phyloP scores from a whole-genome alignment of 768 basidiomycete genomes.

The Boletus patriciae region DNA sequence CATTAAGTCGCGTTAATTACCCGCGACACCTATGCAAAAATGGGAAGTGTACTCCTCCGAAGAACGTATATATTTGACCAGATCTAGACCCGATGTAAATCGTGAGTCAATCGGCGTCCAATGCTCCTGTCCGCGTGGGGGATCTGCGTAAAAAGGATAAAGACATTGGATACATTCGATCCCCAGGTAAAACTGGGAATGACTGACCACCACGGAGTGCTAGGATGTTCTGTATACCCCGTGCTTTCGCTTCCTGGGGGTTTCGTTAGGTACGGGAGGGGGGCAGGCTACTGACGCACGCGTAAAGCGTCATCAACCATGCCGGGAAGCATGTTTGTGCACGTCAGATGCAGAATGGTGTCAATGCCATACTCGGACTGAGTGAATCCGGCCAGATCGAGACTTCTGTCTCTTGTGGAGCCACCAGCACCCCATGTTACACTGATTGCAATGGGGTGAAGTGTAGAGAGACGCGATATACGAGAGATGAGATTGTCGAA shows the following conservation, averaged over 20 bases:
- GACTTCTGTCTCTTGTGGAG: constrained; percentile 79
- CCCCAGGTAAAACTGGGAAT: background rate
- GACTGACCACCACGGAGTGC: constrained; percentile 85
- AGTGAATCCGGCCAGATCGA: constrained; percentile 81
- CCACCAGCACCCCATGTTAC: constrained; percentile 99
- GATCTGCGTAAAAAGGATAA: constrained; percentile 52
- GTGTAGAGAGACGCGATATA: constrained; percentile 73
- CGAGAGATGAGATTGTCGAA: constrained; percentile 89
- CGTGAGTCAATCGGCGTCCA: constrained; percentile 85
- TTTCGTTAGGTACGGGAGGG: constrained; percentile 3
- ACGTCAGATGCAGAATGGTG: constrained; percentile 92
- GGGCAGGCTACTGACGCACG: constrained; percentile 44
- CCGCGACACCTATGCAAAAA: constrained; percentile 95
- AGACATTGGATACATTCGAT: background rate
- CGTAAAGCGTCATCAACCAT: constrained; percentile 83
- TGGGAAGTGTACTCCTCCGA: constrained; percentile 72
- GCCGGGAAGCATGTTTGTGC: constrained; percentile 93
- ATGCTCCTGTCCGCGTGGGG: constrained; percentile 90
- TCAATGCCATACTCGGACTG: constrained; percentile 77
- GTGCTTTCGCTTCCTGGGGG: constrained; percentile 69
- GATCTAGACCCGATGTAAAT: constrained; percentile 82
- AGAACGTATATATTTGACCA: constrained; percentile 87
- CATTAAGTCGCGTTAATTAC: constrained; percentile 37
- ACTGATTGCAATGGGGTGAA: constrained; percentile 83
- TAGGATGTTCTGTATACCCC: constrained; percentile 85